Conservation (phyloP, 1,284 basidiomycete species). For the Tilletia caries region DNA sequence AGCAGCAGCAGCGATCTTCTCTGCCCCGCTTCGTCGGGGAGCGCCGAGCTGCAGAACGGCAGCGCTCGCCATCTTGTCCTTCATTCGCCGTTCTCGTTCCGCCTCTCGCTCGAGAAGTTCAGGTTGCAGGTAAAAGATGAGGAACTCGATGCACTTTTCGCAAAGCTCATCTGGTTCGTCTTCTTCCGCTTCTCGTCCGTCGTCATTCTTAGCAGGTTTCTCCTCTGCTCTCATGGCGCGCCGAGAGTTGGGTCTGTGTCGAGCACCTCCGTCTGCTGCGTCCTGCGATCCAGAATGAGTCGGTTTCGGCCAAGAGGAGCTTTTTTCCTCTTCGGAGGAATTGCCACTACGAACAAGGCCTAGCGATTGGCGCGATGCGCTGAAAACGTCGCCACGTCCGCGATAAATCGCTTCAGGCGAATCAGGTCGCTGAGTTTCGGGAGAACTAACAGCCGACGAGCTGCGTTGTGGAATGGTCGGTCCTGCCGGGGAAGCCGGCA, state of each 20-base stretch:
- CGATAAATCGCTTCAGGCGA: not conserved
- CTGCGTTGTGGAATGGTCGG: constrained; percentile 2
- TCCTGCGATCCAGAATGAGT: not conserved
- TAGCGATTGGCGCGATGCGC: not conserved
- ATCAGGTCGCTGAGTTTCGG: too few species aligned
- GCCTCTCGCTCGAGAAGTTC: not conserved
- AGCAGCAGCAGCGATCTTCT: too few species aligned
- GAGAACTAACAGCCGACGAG: not conserved
- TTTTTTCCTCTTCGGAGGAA: not conserved
- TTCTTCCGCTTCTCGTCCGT: not conserved
- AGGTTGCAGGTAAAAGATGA: constrained; percentile 10
- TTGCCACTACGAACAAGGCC: not conserved
- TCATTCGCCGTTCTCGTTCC: not conserved
- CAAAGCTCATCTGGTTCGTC: constrained; percentile 8
- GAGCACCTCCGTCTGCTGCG: not conserved
- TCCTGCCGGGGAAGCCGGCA: not conserved
- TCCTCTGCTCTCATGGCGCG: not conserved
- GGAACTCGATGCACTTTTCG: constrained; percentile 11
- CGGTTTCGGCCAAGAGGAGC: not conserved
- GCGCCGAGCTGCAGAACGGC: not conserved
- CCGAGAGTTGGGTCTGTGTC: not conserved
- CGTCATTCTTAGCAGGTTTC: not conserved
- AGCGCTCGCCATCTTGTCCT: not conserved
- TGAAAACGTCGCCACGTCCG: not conserved
- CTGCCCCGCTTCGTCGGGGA: too few species aligned